Conservation (phyloP, 2,329 filamentous ascomycete species). For the Tolypocladium pustulatum region DNA sequence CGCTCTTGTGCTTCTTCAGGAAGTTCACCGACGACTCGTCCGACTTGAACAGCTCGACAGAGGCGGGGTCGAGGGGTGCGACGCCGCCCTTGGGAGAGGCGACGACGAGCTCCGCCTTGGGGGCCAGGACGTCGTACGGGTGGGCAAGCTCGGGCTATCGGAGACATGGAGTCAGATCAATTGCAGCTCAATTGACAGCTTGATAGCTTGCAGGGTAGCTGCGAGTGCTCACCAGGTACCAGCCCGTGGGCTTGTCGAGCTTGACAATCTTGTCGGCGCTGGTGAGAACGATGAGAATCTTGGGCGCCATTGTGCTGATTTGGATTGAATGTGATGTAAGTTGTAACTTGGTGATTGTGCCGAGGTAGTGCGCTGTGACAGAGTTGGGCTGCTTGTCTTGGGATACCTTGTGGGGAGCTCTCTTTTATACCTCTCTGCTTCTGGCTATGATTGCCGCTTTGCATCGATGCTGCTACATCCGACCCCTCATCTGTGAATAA, state of each 20-base stretch:
- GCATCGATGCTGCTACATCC: not conserved
- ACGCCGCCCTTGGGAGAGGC: conserved; percentile 53
- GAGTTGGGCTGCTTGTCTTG: not conserved
- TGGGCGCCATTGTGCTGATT: conserved; percentile 33
- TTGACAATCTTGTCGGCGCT: conserved; percentile 41
- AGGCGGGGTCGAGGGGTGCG: conserved; percentile 50
- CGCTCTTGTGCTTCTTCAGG: conserved; percentile 38
- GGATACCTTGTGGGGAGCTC: not conserved
- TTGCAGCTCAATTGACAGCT: too few relatives aligned
- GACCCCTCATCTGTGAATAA: not conserved
- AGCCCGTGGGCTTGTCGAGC: conserved; percentile 50
- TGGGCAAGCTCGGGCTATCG: conserved; percentile 51
- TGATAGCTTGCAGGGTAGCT: not conserved
- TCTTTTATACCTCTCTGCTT: not conserved
- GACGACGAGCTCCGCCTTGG: conserved; percentile 42
- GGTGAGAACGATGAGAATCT: conserved; percentile 62
- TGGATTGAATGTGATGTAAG: not conserved
- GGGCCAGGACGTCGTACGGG: conserved; percentile 47
- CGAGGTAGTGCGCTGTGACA: not conserved
- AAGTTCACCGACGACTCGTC: conserved; percentile 46
- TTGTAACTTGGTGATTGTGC: not conserved
- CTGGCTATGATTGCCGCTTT: not conserved
- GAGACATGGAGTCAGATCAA: not conserved
- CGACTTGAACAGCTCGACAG: conserved; percentile 40
- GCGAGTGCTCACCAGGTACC: conserved; percentile 51